Percentiles rank a stretch among this genome's conserved stretches.
These are phyloP conservation scores for Leucosporidium yakuticum DNA, from an alignment of 768 basidiomycete genomes.

Conservation along the genomic window DNA sequence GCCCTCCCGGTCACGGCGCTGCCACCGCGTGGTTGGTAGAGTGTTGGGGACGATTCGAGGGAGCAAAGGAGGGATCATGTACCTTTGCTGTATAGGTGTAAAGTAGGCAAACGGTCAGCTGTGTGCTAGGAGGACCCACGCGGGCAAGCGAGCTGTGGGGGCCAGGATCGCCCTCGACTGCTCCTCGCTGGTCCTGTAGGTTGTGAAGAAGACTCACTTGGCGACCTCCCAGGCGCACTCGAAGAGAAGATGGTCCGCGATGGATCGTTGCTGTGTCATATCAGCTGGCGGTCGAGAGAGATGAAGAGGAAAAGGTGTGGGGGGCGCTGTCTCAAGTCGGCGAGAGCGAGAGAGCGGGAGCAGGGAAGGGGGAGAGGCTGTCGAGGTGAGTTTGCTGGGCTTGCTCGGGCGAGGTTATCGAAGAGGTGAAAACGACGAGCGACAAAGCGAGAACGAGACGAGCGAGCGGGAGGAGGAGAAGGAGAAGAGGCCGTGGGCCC, in stretches of 20 bases:
- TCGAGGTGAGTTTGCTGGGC: too few relatives aligned
- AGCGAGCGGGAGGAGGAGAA: too few relatives aligned
- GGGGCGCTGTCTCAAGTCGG: not conserved
- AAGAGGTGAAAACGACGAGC: too few relatives aligned
- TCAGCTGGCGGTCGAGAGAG: not conserved
- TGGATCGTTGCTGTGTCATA: slow-evolving; percentile 2
- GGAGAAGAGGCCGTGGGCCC: too few relatives aligned
- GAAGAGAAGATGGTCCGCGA: slow-evolving; percentile 14
- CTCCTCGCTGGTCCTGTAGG: not conserved
- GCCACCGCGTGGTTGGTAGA: not conserved
- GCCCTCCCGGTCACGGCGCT: not conserved
- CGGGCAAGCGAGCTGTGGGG: not conserved
- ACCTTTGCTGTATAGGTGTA: slow-evolving; percentile 17
- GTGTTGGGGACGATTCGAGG: too few relatives aligned
- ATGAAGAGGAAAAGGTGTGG: not conserved
- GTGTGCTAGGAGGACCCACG: not conserved
- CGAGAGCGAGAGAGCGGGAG: too few relatives aligned
- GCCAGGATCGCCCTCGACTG: not conserved
- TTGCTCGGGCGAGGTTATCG: too few relatives aligned
- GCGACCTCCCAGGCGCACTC: slow-evolving; percentile 33
- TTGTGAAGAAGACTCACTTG: not conserved
- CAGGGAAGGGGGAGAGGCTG: too few relatives aligned
- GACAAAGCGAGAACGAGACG: too few relatives aligned
- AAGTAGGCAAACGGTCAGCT: not conserved
- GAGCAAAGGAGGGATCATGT: not conserved